phyloP scores from a whole-genome alignment of 2,329 filamentous ascomycete genomes.

The Diaporthe citri region DNA sequence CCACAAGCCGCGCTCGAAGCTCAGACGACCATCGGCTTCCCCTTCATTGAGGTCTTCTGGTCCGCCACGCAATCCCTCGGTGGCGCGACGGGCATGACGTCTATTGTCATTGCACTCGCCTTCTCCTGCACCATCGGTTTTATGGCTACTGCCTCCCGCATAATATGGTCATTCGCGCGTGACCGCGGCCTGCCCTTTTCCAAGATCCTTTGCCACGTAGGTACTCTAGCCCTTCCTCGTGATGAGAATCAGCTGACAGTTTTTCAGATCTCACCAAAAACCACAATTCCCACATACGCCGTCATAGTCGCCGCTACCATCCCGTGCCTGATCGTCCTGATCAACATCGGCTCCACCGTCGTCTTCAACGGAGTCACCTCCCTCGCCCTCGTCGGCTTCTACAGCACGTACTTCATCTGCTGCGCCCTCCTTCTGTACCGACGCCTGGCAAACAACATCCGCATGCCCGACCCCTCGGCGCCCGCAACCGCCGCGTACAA shows the following conservation, averaged over 20 bases:
- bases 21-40: conserved; percentile 43
- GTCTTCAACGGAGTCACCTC: conserved; percentile 61
- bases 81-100: conserved; percentile 40
- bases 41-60: conserved; percentile 46
- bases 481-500: background rate
- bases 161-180: conserved; percentile 46
- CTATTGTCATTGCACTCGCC: conserved; percentile 42
- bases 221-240: background rate
- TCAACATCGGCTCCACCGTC: conserved; percentile 45
- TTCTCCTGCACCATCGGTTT: conserved; percentile 43
- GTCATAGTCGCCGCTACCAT: conserved; percentile 42
- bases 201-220: conserved; percentile 5
- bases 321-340: conserved; percentile 44
- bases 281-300: conserved; percentile 42
- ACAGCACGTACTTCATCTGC: conserved; percentile 57
- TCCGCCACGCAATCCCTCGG: conserved; percentile 41
- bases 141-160: conserved; percentile 43
- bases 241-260: background rate
- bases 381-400: conserved; percentile 57
- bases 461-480: background rate
- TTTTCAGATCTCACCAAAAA: conserved; percentile 40
- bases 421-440: conserved; percentile 56
- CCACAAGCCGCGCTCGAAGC: conserved; percentile 56
- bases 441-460: conserved; percentile 45
- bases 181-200: conserved; percentile 43